Base-by-base conservation (phyloP, 2,329 filamentous ascomycete species). In the Colletotrichum melonis region DNA sequence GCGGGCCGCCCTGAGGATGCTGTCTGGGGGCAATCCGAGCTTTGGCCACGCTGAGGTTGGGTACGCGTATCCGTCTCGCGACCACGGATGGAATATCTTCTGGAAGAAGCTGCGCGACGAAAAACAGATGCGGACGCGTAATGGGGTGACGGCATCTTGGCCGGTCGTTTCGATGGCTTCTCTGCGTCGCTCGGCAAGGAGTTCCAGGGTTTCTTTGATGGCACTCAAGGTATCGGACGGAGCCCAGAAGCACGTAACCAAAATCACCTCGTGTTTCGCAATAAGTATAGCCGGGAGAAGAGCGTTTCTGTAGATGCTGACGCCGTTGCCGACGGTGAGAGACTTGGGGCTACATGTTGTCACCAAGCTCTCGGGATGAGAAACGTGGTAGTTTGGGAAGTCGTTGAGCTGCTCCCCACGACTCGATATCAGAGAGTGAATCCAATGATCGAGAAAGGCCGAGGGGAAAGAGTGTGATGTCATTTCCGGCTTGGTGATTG, bases 221-320 rank as follows among this genome's bases (percentile, higher is more conserved):
- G 86, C 86, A 4, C 87, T 83, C 22, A 92, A 85, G 0, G 91
- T 92, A 1, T 86, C 81, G 0, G 93, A 95, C 0, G 85, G 84
- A 0, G 94, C 91, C 93, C 94, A 95, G 82, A 95, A 97, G 81
- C 94, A 96, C 9, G 94, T 96, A 7, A 95, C 92, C 55, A 97
- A 87, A 72, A 95, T 89, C 32, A 95, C 84, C 77, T 95, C 93
- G 60, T 87, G 82, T 46, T 88, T 84, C 2, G 93, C 91, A 0
- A 83, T 5, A 89, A 82, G 4, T 35, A 95, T 87, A 9, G 91
- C 89, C 1, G 92, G 90, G 0, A 92, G 82, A 7, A 95, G 84
- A 4, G 85, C 82, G 52, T 85, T 82, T 0, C 86, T 85, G 76
- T 88, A 91, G 35, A 92, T 86, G 5, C 87, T 87, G 22, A 86